Percentiles rank a stretch among this genome's conserved stretches.
Conservation (phyloP, 2,329 filamentous ascomycete genomes). For the Gremmenia infestans region DNA sequence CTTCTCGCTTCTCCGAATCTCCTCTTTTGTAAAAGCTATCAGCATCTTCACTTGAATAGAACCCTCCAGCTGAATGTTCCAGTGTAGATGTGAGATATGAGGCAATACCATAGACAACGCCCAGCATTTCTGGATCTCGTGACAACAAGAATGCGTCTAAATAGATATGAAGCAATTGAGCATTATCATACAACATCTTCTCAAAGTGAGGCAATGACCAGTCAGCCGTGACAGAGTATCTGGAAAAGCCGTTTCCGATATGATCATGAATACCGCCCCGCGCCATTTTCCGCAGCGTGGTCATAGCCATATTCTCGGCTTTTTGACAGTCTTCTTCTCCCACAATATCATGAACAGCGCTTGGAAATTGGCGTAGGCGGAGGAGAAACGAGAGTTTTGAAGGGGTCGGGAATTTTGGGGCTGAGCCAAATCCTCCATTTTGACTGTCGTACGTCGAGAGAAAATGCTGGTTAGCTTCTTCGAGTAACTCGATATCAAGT, state of each 20-base stretch:
- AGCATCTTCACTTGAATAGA: conserved; percentile 85
- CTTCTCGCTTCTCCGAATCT: conserved; percentile 79
- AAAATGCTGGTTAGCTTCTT: conserved; percentile 83
- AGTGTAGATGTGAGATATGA: conserved; percentile 81
- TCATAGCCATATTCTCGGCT: conserved; percentile 72
- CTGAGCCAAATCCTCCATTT: conserved; percentile 72
- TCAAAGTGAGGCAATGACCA: conserved; percentile 97
- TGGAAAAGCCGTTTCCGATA: conserved; percentile 71
- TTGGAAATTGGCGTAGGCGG: conserved; percentile 65
- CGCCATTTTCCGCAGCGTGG: conserved; percentile 75
- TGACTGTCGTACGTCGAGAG: conserved; percentile 71
- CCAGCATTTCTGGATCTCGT: conserved; percentile 63
- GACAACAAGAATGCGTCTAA: conserved; percentile 71
- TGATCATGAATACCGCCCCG: conserved; percentile 69
- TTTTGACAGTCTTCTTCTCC: conserved; percentile 70
- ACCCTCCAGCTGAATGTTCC: conserved; percentile 63
- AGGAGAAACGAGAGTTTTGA: conserved; percentile 80
- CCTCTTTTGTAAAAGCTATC: conserved; percentile 73
- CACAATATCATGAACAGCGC: conserved; percentile 78
- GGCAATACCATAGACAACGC: conserved; percentile 74
- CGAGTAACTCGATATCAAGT: conserved; percentile 83
- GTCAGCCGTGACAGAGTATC: conserved; percentile 85
- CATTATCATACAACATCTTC: conserved; percentile 93
- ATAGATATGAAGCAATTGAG: conserved; percentile 76
- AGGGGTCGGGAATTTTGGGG: conserved; percentile 88